Evolutionary conservation across 208 protist species (phyloP).

Genomic region (Herpetomonas tarakana): DNA sequence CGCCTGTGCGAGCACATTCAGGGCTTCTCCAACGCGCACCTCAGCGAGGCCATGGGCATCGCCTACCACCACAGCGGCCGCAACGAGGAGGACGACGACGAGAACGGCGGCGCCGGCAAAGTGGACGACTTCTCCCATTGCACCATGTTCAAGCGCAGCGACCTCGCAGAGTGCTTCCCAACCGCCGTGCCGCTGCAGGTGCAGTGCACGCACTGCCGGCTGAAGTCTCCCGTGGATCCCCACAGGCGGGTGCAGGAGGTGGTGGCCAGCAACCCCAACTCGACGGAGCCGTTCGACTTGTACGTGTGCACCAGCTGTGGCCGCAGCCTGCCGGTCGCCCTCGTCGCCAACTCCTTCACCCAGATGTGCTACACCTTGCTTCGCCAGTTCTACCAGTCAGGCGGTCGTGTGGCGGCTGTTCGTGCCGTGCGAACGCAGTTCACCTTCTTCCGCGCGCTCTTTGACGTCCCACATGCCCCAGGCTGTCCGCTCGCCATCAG

Average conservation of each 20-base stretch:
- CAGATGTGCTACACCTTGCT: constrained; percentile 70
- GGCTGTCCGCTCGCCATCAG: constrained; percentile 59
- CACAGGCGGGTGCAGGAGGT: constrained; percentile 71
- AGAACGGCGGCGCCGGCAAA: constrained; percentile 13
- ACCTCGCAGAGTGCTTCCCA: constrained; percentile 75
- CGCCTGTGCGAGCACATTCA: constrained; percentile 94
- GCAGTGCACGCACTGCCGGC: constrained; percentile 58
- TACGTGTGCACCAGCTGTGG: constrained; percentile 75
- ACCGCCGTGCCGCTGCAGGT: constrained; percentile 69
- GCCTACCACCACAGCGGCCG: constrained; percentile 29
- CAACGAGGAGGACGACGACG: constrained; percentile 14
- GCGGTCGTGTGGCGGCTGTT: constrained; percentile 55
- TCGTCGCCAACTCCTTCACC: constrained; percentile 82
- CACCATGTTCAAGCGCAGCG: constrained; percentile 63
- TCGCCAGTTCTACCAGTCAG: constrained; percentile 78
- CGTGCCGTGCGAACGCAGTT: constrained; percentile 72
- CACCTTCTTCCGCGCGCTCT: constrained; percentile 85
- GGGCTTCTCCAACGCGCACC: constrained; percentile 74
- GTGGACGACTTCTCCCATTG: constrained; percentile 76
- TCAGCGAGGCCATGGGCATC: constrained; percentile 87
- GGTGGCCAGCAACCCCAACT: constrained; percentile 19
- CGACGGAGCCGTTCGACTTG: constrained; percentile 45
- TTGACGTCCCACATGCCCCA: constrained; percentile 82
- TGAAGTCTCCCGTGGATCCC: constrained; percentile 72
- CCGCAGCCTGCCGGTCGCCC: constrained; percentile 41